Base-by-base conservation (phyloP, 2,329 filamentous ascomycete species). In the Apiospora rasikravindrae region DNA sequence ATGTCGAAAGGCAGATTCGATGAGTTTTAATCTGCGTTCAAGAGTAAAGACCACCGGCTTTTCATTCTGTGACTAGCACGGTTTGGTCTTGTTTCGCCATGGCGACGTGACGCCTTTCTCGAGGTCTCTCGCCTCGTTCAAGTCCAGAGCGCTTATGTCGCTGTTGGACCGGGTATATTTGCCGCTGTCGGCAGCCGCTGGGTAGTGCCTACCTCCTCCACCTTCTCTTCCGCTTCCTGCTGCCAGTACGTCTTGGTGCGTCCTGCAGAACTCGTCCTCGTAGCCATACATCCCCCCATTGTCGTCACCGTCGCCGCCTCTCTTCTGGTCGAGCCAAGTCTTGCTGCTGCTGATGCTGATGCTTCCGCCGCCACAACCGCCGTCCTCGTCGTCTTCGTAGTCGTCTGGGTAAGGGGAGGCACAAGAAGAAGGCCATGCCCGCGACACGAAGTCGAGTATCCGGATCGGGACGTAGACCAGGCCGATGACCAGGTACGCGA, bases 401-500 rank as follows among this genome's bases (percentile, higher is more conserved):
- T 57, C 26, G 11, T 11, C 29, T 13, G 3, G 2, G 16, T 22
- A 42, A 22, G 14, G 75, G 40, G n/a, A 5, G 16, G 51, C 29
- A 29, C 3, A 53, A 3, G 51, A 33, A 51, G 51, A 53, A 61
- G 53, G 53, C 53, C 51, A 57, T 29, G 51, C 51, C 5, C 16
- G 53, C 16, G 29, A 37, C 7, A 22, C 53, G 16, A 16, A 37
- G 53, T 33, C 53, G 8, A 61, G 53, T 14, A 61, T 26, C 53
- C 53, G 53, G 53, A 77, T 64, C 4, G 76, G 76, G 6, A 75
- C 4, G 45, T 69, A 53, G 29, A 75, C 69, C 67, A 74, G 4
- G 40, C 57, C 73, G 68, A 76, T 69, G 69, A 75, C 47, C 10
- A 72, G 33, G 71, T 73, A 75, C 4, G 69, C 75, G 45, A 72